Evolutionary conservation across 1,284 basidiomycete genomes (phyloP).

Genomic region (Stereum hirsutum): DNA sequence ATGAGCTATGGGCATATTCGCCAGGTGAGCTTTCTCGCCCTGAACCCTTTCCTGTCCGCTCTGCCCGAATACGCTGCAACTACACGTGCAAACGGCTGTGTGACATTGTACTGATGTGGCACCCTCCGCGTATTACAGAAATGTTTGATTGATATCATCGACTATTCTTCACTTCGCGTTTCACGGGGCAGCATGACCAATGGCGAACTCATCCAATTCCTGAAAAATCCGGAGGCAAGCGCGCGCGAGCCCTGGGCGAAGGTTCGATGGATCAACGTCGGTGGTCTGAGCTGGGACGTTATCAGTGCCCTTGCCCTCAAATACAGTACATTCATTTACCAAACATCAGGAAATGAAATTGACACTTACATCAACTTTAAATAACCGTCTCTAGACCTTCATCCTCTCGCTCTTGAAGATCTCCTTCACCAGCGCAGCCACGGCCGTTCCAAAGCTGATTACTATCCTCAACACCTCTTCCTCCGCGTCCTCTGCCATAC

Average conservation of each 20-base stretch:
- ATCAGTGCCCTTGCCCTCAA: constrained; percentile 53
- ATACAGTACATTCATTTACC: constrained; percentile 35
- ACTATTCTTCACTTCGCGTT: constrained; percentile 48
- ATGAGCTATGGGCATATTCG: constrained; percentile 41
- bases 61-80: no score
- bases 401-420: constrained; percentile 64
- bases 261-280: constrained; percentile 66
- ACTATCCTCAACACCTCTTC: constrained; percentile 59
- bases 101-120: no score
- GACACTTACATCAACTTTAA: no score
- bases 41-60: no score
- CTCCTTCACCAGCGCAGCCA: constrained; percentile 47
- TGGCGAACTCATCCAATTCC: constrained; percentile 38
- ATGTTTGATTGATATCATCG: constrained; percentile 54
- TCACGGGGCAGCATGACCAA: constrained; percentile 46
- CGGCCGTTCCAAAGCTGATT: constrained; percentile 59
- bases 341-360: background rate
- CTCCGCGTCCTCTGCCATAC: constrained; percentile 56
- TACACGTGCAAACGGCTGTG: no score
- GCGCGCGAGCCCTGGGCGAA: constrained; percentile 43
- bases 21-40: no score
- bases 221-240: constrained; percentile 31
- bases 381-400: constrained; percentile 44
- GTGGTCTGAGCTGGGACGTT: constrained; percentile 65
- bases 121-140: no score